Evolutionary conservation across 2,329 filamentous ascomycete genomes (phyloP).

Genomic region (Aquanectria penicillioides): DNA sequence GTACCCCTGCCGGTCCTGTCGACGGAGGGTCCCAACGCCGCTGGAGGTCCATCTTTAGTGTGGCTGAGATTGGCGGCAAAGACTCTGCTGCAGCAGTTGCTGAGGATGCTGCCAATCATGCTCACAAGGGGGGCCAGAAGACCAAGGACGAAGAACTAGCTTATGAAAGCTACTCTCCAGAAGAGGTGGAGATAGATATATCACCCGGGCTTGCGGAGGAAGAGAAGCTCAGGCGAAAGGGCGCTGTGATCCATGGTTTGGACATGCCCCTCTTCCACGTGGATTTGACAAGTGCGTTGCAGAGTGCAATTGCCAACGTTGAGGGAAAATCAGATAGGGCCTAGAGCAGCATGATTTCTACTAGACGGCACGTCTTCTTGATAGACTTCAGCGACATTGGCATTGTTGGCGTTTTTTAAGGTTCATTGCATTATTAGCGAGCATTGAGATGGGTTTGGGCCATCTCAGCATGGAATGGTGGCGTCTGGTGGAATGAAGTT

Average conservation of each 20-base stretch:
- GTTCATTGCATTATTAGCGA: conserved; percentile 9
- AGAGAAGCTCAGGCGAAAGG: conserved; percentile 58
- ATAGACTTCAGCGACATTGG: not conserved
- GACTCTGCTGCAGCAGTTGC: conserved; percentile 76
- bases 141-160: conserved; percentile 51
- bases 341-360: conserved; percentile 11
- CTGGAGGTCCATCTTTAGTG: conserved; percentile 96
- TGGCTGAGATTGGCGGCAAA: conserved; percentile 83
- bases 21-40: conserved; percentile 63
- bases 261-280: conserved; percentile 94
- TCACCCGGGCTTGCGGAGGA: conserved; percentile 33
- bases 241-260: conserved; percentile 81
- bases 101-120: conserved; percentile 66
- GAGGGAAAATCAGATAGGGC: conserved; percentile 62
- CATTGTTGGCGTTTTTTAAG: conserved; percentile 7
- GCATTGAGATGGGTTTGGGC: not conserved
- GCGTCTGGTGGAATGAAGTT: not conserved
- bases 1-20: conserved; percentile 71
- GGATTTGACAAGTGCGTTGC: conserved; percentile 87
- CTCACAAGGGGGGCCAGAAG: conserved; percentile 44
- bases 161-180: conserved; percentile 14
- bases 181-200: conserved; percentile 28
- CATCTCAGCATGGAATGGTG: not conserved
- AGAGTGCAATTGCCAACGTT: conserved; percentile 85
- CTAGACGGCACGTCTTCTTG: not conserved